Conservation (phyloP, 140 eudicot genomes). For the Oenanthe javanica region DNA sequence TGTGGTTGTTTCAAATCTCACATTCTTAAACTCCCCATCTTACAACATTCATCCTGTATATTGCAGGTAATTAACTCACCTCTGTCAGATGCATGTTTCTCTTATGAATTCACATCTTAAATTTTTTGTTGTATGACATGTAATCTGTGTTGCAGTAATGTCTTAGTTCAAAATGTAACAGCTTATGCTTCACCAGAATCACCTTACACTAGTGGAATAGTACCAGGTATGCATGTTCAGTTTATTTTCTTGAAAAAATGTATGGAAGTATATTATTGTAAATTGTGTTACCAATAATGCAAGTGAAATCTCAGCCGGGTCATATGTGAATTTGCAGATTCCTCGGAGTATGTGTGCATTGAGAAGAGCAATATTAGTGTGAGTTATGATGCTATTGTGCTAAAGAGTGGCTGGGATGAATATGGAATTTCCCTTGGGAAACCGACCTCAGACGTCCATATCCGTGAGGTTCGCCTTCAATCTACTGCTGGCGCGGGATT, state of each 20-base stretch:
- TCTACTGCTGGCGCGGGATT: constrained; percentile 61
- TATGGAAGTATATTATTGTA: background rate
- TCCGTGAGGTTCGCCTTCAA: constrained; percentile 39
- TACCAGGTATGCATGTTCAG: constrained; percentile 56
- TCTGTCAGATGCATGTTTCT: background rate
- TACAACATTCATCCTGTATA: constrained; percentile 75
- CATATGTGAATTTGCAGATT: constrained; percentile 46
- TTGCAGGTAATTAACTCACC: constrained; percentile 53
- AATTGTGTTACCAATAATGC: background rate
- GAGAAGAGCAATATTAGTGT: constrained; percentile 72
- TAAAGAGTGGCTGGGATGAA: constrained; percentile 98
- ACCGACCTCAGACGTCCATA: constrained; percentile 58
- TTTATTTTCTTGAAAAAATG: background rate
- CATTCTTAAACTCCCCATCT: constrained; percentile 76
- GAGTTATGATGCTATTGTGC: constrained; percentile 72
- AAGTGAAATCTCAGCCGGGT: background rate
- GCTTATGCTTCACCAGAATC: constrained; percentile 60
- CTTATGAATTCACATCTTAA: background rate
- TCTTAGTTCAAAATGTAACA: constrained; percentile 75
- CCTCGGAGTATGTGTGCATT: constrained; percentile 72
- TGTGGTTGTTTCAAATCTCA: constrained; percentile 75
- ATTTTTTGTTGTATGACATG: constrained; percentile 1
- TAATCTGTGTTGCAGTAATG: constrained; percentile 46
- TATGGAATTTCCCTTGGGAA: constrained; percentile 58
- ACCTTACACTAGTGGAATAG: constrained; percentile 73